Evolutionary conservation across 148 eudicot genomes (phyloP).

Genomic region (Nepenthes gracilis): DNA sequence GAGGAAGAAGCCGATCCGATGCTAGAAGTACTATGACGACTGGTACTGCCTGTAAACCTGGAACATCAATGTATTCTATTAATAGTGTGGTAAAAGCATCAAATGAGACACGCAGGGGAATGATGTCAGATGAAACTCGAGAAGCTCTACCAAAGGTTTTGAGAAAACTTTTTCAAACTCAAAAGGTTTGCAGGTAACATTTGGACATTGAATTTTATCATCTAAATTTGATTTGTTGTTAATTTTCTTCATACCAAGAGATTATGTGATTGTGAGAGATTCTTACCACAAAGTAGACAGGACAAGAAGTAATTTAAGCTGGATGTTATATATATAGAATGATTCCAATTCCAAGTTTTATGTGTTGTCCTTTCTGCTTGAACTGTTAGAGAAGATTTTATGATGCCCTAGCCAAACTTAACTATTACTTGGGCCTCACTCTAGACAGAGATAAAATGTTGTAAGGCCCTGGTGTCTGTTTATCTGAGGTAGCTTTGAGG

Average conservation of each 20-base stretch:
- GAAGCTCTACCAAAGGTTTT: constrained; percentile 56
- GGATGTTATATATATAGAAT: no score
- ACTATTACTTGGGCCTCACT: no score
- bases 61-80: constrained; percentile 18
- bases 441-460: no score
- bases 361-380: no score
- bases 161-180: constrained; percentile 44
- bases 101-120: constrained; percentile 20
- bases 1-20: constrained; percentile 6
- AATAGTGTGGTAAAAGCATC: constrained; percentile 20
- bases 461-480: no score
- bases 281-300: no score
- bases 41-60: constrained; percentile 9
- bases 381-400: no score
- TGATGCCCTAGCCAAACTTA: no score
- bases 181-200: constrained; percentile 76
- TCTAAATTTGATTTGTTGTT: not conserved
- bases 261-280: no score
- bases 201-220: not conserved
- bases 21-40: constrained; percentile 16
- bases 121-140: constrained; percentile 49
- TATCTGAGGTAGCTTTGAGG: no score
- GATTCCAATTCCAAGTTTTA: no score
- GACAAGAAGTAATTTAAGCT: no score
- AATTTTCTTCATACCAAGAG: not conserved